Conservation (phyloP, 2,329 filamentous ascomycete genomes). For the Penicillium sclerotiorum region DNA sequence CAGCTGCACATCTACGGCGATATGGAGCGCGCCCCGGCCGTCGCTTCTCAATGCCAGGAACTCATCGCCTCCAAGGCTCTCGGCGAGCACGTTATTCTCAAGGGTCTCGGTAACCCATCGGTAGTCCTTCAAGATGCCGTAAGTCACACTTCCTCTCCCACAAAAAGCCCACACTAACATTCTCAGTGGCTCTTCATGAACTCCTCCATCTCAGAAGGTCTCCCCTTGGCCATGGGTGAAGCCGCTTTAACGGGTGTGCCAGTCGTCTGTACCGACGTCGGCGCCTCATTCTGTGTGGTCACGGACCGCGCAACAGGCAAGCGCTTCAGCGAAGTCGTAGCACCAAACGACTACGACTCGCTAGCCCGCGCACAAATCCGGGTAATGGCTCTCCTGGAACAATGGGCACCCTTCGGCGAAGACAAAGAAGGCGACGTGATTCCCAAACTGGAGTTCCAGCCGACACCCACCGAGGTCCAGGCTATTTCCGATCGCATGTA, state of each 20-base stretch:
- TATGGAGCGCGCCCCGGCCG: conserved; percentile 6
- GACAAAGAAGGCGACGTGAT: neutral
- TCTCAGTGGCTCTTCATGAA: conserved; percentile 6
- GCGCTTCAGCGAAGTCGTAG: conserved; percentile 1
- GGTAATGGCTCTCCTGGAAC: conserved; percentile 1
- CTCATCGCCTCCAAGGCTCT: conserved; percentile 7
- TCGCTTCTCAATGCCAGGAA: conserved; percentile 6
- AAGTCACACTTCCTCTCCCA: neutral
- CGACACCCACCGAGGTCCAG: neutral
- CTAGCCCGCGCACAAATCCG: conserved; percentile 5
- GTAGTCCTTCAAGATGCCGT: conserved; percentile 6
- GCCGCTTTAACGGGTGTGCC: conserved; percentile 4
- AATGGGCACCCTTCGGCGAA: conserved; percentile 6
- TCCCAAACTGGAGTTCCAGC: conserved; percentile 3
- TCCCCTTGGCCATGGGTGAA: conserved; percentile 6
- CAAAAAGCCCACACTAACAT: neutral
- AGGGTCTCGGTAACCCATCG: conserved; percentile 9
- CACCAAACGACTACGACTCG: conserved; percentile 7
- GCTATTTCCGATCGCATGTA: conserved; percentile 6
- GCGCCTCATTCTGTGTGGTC: conserved; percentile 5
- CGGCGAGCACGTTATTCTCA: conserved; percentile 3
- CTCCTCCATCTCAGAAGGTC: conserved; percentile 7
- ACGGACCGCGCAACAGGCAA: conserved; percentile 6
- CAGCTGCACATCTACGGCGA: conserved; percentile 6
- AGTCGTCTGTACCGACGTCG: conserved; percentile 6